Base-by-base conservation (phyloP, 2,329 filamentous ascomycete genomes). In the Lanzia echinophila region DNA sequence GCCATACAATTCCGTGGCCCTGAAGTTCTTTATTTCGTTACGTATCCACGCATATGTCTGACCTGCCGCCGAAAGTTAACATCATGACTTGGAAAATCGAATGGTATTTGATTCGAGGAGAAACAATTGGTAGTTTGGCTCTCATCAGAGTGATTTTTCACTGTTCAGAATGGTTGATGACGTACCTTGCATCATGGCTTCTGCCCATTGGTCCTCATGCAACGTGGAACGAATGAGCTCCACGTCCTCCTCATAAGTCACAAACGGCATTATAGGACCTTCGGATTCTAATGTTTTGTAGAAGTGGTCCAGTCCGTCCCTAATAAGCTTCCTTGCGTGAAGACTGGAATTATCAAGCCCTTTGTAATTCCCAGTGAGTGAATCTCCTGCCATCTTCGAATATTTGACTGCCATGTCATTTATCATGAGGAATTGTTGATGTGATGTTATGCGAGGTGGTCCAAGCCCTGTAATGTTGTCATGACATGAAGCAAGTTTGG, bases 31-130 rank as follows among this genome's bases (percentile, higher is more conserved):
- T 15, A 57, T 56, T 3, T 53, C 39, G 22, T 47, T 32, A 3
- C 47, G 43, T 33, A 62, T 60, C 58, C 56, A 60, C 6, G 17
- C 19, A 48, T 60, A 62, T 5, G 49, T 56, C 19, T n/a, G 15
- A 39, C 39, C 47, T 49, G 19, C 10, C 28, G 10, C 15, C 22
- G 11, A 6, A 31, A 19, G 17, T 49, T 8, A 49, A 24, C 17
- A 31, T 19, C n/a, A n/a, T n/a, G n/a, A n/a, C n/a, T n/a, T n/a
- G n/a, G n/a, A n/a, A n/a, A n/a, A n/a, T n/a, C n/a, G n/a, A n/a
- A n/a, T n/a, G n/a, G n/a, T n/a, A n/a, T n/a, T n/a, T n/a, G n/a
- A n/a, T n/a, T n/a, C n/a, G n/a, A n/a, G n/a, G n/a, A n/a, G n/a
- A n/a, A n/a, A n/a, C n/a, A n/a, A n/a, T n/a, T n/a, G n/a, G n/a